phyloP scores from a whole-genome alignment of 495 filamentous ascomycete species.

The Penicillium desertorum region DNA sequence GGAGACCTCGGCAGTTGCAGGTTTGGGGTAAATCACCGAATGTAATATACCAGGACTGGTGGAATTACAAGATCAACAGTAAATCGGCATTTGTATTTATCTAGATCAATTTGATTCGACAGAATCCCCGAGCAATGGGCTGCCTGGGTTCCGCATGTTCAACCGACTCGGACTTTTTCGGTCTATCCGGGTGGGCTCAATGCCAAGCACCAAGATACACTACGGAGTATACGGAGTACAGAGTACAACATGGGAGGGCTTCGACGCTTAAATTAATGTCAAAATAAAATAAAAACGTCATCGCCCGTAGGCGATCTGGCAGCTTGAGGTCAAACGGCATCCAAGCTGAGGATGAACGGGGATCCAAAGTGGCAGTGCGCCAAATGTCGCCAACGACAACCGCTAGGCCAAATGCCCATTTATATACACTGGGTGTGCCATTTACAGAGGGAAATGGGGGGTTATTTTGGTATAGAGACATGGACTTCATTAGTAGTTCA shows the following conservation, averaged over 20 bases:
- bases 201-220: conserved; percentile 10
- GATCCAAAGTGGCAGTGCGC: too few species aligned
- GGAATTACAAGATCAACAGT: background rate
- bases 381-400: too few species aligned
- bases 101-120: conserved; percentile 15
- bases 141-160: background rate
- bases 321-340: too few species aligned
- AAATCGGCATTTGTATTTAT: background rate
- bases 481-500: conserved; percentile 4
- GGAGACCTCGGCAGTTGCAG: conserved; percentile 31
- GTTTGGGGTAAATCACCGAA: conserved; percentile 17
- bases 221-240: background rate
- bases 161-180: conserved; percentile 27
- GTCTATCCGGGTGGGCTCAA: conserved; percentile 5
- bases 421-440: background rate
- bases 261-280: too few species aligned
- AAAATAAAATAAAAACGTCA: too few species aligned
- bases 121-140: conserved; percentile 13
- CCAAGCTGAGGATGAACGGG: too few species aligned
- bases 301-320: too few species aligned
- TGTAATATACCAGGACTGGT: background rate
- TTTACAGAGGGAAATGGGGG: background rate
- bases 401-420: too few species aligned
- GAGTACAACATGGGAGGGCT: background rate
- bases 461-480: background rate